Evolutionary conservation across 176 grass and related monocot genomes (phyloP).

Genomic region (Carex parvula): DNA sequence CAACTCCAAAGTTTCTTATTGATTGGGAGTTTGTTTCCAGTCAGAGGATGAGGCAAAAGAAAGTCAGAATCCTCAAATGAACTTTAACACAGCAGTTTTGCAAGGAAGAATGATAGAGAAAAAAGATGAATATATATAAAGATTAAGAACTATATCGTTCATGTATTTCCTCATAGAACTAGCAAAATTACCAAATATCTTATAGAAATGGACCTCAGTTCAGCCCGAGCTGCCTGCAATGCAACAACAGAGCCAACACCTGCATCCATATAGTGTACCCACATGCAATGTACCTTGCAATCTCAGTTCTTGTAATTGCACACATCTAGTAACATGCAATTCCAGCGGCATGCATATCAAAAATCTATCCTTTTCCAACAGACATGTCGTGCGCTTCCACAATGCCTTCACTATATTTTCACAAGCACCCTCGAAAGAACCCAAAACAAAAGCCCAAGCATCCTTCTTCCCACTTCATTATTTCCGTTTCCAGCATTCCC

Average conservation of each 20-base stretch:
- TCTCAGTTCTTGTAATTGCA: neutral
- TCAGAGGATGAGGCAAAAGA: neutral
- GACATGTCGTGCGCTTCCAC: constrained; percentile 66
- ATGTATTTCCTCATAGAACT: constrained; percentile 12
- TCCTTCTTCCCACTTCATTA: constrained; percentile 44
- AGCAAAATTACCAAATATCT: constrained; percentile 18
- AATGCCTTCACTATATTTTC: constrained; percentile 43
- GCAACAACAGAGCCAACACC: neutral
- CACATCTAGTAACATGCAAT: neutral
- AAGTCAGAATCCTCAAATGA: neutral
- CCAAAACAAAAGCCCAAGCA: constrained; percentile 43
- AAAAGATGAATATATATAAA: neutral
- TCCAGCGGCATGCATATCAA: constrained; percentile 20
- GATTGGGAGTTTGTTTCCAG: neutral
- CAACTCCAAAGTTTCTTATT: too few species aligned
- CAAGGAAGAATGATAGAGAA: neutral
- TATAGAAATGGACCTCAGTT: neutral
- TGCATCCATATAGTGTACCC: neutral
- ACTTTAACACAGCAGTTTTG: neutral
- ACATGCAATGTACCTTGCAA: neutral
- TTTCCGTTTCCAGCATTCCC: constrained; percentile 30
- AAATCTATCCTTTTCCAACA: constrained; percentile 74
- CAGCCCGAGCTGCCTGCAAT: neutral
- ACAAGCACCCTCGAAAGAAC: constrained; percentile 60
- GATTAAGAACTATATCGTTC: neutral